Conservation (phyloP, 805 yeast species). For the Spathaspora hagerdaliae region DNA sequence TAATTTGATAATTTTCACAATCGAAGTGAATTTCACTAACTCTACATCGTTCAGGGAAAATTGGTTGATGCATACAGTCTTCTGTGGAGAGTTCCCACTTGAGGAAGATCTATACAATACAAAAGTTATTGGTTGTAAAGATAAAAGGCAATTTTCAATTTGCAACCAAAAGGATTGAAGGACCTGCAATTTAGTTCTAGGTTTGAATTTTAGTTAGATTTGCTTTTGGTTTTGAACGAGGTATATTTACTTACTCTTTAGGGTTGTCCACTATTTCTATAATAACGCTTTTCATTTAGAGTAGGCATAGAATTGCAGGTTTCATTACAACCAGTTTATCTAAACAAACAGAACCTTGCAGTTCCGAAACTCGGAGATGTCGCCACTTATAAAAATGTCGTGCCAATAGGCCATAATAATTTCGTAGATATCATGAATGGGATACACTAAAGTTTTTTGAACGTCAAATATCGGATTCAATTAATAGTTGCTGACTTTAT, state of each 20-base stretch:
- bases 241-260: not conserved
- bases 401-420: no score
- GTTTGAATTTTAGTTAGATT: not conserved
- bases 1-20: slow-evolving; percentile 8
- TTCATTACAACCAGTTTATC: no score
- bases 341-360: no score
- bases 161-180: slow-evolving; percentile 5
- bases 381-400: no score
- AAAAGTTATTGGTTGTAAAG: slow-evolving; percentile 1
- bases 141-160: not conserved
- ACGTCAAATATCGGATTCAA: no score
- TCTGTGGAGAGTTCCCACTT: not conserved
- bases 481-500: no score
- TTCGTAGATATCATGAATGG: no score
- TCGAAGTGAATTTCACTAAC: slow-evolving; percentile 6
- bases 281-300: not conserved
- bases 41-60: slow-evolving; percentile 2
- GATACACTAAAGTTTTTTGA: no score
- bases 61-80: not conserved
- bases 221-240: no score
- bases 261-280: not conserved
- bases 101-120: not conserved
- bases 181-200: slow-evolving; percentile 1
- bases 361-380: no score
- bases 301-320: no score